Evolutionary conservation across 257 asterid genomes (phyloP).

Genomic region (Nyctanthes arbortristis): DNA sequence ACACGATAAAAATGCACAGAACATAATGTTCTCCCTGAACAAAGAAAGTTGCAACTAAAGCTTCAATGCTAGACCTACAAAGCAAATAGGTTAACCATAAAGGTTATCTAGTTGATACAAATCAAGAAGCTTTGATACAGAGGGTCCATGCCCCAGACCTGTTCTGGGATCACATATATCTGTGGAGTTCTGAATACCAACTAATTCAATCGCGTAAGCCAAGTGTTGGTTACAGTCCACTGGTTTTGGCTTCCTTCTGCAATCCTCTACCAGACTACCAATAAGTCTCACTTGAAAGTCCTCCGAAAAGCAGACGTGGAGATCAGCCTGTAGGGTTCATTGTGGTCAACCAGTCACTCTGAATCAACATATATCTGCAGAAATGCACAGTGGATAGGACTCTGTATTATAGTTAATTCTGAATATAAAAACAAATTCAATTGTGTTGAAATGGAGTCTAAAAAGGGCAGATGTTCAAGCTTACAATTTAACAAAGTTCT

Average conservation of each 20-base stretch:
- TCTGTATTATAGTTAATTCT: background rate
- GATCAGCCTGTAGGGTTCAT: constrained; percentile 19
- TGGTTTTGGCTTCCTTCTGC: too few species aligned
- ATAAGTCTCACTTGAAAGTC: too few species aligned
- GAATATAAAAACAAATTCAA: background rate
- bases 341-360: constrained; percentile 15
- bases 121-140: background rate
- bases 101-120: too few species aligned
- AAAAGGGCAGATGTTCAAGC: constrained; percentile 1
- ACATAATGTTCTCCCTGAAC: too few species aligned
- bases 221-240: too few species aligned
- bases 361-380: constrained; percentile 56
- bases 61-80: background rate
- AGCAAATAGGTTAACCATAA: background rate
- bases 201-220: too few species aligned
- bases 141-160: background rate
- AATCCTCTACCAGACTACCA: too few species aligned
- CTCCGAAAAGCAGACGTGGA: constrained; percentile 10
- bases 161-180: background rate
- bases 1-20: too few species aligned
- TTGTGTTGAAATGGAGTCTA: background rate
- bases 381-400: constrained; percentile 9
- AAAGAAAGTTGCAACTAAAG: background rate
- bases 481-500: background rate
- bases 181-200: too few species aligned